Base-by-base conservation (phyloP, 73 alveolate genomes). In the Durusdinium trenchii region DNA sequence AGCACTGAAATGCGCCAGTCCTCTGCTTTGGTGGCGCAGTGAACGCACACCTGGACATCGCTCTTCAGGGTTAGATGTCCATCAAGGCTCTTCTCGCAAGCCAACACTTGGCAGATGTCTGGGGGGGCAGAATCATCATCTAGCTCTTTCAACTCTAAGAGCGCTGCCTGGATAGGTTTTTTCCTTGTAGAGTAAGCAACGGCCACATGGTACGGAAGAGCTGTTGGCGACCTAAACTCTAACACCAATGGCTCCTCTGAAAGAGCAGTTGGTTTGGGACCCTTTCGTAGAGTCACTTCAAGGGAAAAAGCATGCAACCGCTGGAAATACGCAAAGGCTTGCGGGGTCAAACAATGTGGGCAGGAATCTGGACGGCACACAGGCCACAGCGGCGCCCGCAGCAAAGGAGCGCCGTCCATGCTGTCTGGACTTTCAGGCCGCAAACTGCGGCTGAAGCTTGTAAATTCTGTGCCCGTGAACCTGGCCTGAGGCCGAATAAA, bases 131-230 rank as follows among this genome's bases (percentile, higher is more conserved):
- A n/a, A n/a, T n/a, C n/a, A n/a, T n/a, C n/a, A n/a, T n/a, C n/a
- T n/a, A n/a, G n/a, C n/a, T n/a, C n/a, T 46, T 84, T 42, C 51
- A 86, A 36, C 52, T 6, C 6, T 23, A 57, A 45, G 38, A 86
- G 38, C 28, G 82, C 95, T 5, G 51, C 81, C 30, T 86, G 82
- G 30, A 86, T 86, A 1, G 95, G 95, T 40, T 57, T 40, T 50
- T 57, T 86, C 12, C 95, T 36, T 45, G 95, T 86, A 82, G 23
- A 16, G 61, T 86, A 86, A 2, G 95, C 95, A 5, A 57, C 95
- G 10, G 32, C 95, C 10, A 86, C 62, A 61, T 30, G 46, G 82
- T 18, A n/a, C 81, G 20, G 16, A 45, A 26, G 60, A 23, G 82
- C 60, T 30, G 23, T 2, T 1, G 43, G 42, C 67, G 91, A 47